Evolutionary conservation across 108 stramenopile genomes (phyloP), one percentile per base, ranked within the genome.

Genomic region (Stephanodiscus triporus): DNA sequence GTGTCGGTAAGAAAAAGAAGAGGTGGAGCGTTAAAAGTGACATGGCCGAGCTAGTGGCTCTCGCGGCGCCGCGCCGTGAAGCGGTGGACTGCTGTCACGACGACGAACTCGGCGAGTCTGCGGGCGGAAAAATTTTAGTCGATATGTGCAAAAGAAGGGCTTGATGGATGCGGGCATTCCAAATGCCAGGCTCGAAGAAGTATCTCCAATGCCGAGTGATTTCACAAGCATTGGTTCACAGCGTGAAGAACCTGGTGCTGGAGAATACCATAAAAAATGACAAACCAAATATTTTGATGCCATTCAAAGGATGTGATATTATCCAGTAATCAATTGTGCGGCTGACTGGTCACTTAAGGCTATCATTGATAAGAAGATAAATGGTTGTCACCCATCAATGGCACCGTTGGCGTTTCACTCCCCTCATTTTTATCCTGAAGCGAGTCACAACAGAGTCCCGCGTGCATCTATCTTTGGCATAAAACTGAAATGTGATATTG

Each of bases 11-110:
- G 48, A 90, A 87, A 65, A 90, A 90, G 73, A 88, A 80, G 59
- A 85, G 93, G 38, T 94, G 93, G 93, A 90, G 89, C 70, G 87
- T 90, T 19, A 84, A 85, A 61, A 84, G 82, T 49, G 90, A 94
- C 48, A 88, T 89, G 85, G 87, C 76, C 43, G 88, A 87, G 50
- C 78, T 94, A 37, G 91, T 89, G 20, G 65, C 88, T 40, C 55
- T 94, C n/a, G 89, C 90, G 30, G 89, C 88, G n/a, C 81, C 77
- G 9, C 70, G n/a, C 92, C 6, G 93, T 95, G 9, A 88, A 91
- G 74, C 36, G 85, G 87, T 43, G 90, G 93, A 27, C 75, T 91
- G 10, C 67, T 95, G 8, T 84, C 79, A 91, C 89, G 27, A 91
- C 87, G 0, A 92, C 91, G 0, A 95, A 95, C 76, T 82, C 80